Conservation (phyloP, 2,329 filamentous ascomycete genomes). For the Trichoderma harzianum region DNA sequence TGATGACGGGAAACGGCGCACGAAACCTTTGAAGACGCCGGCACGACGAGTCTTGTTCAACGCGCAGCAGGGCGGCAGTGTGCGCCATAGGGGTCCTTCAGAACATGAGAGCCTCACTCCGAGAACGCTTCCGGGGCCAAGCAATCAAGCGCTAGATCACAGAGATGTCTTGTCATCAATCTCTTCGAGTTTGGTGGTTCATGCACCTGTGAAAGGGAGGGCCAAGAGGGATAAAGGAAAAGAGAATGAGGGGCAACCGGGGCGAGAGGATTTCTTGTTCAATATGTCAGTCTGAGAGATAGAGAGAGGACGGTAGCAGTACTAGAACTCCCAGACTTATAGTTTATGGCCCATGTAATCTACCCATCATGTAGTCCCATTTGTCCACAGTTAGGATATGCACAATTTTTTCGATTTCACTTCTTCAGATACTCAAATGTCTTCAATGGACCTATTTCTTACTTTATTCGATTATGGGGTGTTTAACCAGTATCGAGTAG, state of each 20-base stretch:
- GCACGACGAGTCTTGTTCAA: background rate
- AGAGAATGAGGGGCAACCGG: background rate
- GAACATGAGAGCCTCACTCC: background rate
- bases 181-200: background rate
- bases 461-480: background rate
- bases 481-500: background rate
- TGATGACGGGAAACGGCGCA: background rate
- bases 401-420: no score
- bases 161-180: background rate
- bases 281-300: background rate
- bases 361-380: background rate
- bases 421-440: no score
- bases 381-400: background rate
- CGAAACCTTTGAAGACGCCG: background rate
- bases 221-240: background rate
- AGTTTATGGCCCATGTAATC: background rate
- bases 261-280: background rate
- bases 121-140: background rate
- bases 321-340: background rate
- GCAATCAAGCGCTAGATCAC: background rate
- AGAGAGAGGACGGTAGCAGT: background rate
- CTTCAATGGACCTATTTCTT: background rate
- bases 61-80: no score
- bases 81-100: background rate
- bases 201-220: background rate